A percentile compares a stretch with the other conserved stretches of the same genome.
These are phyloP conservation scores for Coemansia sp. DNA, from an alignment of 192 early-diverging fungal genomes.

Conservation along the genomic window DNA sequence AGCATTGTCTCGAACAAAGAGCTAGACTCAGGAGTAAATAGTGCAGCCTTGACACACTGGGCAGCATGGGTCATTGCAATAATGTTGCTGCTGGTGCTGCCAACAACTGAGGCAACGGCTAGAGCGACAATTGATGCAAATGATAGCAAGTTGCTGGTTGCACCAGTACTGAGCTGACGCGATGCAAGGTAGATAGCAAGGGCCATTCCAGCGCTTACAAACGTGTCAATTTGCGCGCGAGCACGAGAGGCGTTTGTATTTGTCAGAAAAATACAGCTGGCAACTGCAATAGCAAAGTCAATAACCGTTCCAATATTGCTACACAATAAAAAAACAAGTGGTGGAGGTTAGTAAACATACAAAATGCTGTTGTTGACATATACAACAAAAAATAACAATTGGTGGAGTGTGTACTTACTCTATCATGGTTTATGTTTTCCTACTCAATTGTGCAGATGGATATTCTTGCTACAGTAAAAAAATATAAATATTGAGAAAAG, in stretches of 20 bases:
- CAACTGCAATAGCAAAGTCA: not conserved
- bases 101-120: not conserved
- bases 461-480: not conserved
- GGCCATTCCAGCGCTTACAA: conserved; percentile 4
- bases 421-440: not conserved
- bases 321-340: not conserved
- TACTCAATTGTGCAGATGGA: not conserved
- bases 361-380: not conserved
- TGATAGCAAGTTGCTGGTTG: not conserved
- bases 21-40: not conserved
- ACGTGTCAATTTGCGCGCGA: not conserved
- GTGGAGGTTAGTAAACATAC: not conserved
- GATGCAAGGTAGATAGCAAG: not conserved
- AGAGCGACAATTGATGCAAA: not conserved
- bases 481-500: not conserved
- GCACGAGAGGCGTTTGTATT: not conserved
- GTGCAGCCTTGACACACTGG: not conserved
- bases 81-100: not conserved
- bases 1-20: not conserved
- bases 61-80: not conserved
- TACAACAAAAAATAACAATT: not conserved
- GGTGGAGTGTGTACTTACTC: not conserved
- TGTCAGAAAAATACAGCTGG: not conserved
- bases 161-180: not conserved
- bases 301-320: not conserved